Base-by-base conservation (phyloP, 2,329 filamentous ascomycete species). In the Purpureocillium lavendulum region DNA sequence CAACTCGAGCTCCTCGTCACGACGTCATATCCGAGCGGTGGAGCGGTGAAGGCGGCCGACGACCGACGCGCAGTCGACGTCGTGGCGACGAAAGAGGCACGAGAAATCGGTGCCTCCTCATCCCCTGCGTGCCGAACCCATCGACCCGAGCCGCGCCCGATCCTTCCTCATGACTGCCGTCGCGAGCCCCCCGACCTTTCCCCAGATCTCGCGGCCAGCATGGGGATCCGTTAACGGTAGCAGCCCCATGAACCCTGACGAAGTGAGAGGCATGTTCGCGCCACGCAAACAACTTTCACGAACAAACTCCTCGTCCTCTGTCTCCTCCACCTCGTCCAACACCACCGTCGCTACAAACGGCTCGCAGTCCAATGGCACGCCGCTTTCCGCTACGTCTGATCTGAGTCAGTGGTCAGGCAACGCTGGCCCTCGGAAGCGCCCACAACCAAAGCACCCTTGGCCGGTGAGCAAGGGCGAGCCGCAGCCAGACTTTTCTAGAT, bases 231-330 rank as follows among this genome's bases (percentile, higher is more conserved):
- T 74, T 75, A 79, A 71, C 64, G 69, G 70, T 51, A 63, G 66
- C 52, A 69, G 75, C 68, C 73, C 82, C 57, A 85, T 87, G 79
- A 86, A 84, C 66, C 68, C 81, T 60, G 87, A 94, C 68, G 87
- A 94, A 64, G 79, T 83, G 49, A 80, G 84, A 66, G 82, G 84
- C 62, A 89, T 94, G 77, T 87, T 94, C 61, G 82, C 86, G 75
- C 85, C 87, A 56, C 86, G 88, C 53, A 96, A 95, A 68, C 81
- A 75, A 57, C 73, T 87, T 45, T 86, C 90, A 61, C 81, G 90
- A 60, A 83, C 83, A 56, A 94, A 87, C 70, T 97, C 90, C 29
- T 92, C 87, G 42, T 94, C 88, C 4, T 95, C 89, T 34, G 72
- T 94, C 47, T 84, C 86, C 12, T 81, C 78, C 26, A 65, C 64